A percentile compares a stretch with the other conserved stretches of the same genome.
Evolutionary conservation across 306 rosid species (phyloP).

Genomic region (Arachis hypogaea): DNA sequence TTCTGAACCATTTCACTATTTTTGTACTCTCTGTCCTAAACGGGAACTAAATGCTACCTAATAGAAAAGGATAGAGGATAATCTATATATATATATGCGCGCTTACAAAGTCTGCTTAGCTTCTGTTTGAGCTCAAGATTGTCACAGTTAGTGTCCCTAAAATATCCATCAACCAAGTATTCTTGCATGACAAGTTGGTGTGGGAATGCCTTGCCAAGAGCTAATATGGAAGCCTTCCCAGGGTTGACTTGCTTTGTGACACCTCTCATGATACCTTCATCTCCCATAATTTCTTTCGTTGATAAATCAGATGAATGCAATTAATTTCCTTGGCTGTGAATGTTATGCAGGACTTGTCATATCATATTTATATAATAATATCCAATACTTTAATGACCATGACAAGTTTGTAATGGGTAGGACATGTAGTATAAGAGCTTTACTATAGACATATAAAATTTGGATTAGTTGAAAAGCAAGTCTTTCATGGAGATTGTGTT

Average conservation of each 20-base stretch:
- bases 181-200: conserved; percentile 95
- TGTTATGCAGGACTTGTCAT: conserved; percentile 9
- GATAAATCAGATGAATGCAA: not conserved
- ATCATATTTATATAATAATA: conserved; percentile 48
- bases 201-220: conserved; percentile 96
- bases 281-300: conserved; percentile 60
- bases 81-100: too few relatives aligned
- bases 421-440: conserved; percentile 35
- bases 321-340: not conserved
- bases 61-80: too few relatives aligned
- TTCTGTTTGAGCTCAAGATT: conserved; percentile 81
- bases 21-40: too few relatives aligned
- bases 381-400: not conserved
- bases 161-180: conserved; percentile 87
- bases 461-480: conserved; percentile 62
- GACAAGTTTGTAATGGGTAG: conserved; percentile 39
- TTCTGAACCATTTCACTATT: too few relatives aligned
- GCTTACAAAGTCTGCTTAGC: conserved; percentile 80
- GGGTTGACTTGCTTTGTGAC: conserved; percentile 52
- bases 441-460: conserved; percentile 11
- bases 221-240: conserved; percentile 74
- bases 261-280: conserved; percentile 35
- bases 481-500: conserved; percentile 51
- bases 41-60: too few relatives aligned
- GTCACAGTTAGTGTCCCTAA: conserved; percentile 83